Evolutionary conservation across 257 asterid species (phyloP), one percentile per base, ranked within the genome.

Genomic region (Nicotiana noctiflora): DNA sequence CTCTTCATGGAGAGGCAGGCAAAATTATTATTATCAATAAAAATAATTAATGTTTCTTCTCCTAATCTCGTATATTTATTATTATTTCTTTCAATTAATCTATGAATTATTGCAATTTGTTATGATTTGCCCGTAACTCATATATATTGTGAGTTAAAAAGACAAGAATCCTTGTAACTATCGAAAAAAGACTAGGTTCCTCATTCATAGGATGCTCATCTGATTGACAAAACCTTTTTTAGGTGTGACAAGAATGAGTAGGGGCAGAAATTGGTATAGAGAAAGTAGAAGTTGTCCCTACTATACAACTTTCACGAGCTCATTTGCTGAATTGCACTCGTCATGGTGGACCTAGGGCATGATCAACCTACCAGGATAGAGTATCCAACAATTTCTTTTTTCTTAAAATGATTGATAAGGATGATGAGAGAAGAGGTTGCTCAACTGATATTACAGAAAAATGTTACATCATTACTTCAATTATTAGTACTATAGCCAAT

Each of bases 381-480:
- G 4, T 66, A 34, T 66, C 53, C 18, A 72, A 8, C 77, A 5
- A 44, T 12, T 70, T 72, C 27, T 44, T 21, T 21, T 12, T 70
- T 72, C 27, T 70, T 27, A 6, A 12, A 44, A 44, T 70, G 14
- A 70, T 68, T 21, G 19, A 70, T 49, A 13, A 49, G 13, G 13
- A n/a, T 44, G 34, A 68, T 40, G 19, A 0, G n/a, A 19, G 17
- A 44, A 70, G 27, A 27, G 53, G 53, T 21, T 32, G 76, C 5
- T 44, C 59, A 29, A 29, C 32, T 29, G 82, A 40, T 17, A 65
- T 15, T 44, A 44, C 59, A 70, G 21, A 70, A 13, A 21, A 40
- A 44, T 40, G 0, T 60, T 79, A 83, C 84, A 83, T 85, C 79
- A 78, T 62, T 14, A 23, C 32, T 78, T 82, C 82, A 75, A 84